Base-by-base conservation (phyloP, 306 rosid genomes). In the Luffa aegyptiaca region DNA sequence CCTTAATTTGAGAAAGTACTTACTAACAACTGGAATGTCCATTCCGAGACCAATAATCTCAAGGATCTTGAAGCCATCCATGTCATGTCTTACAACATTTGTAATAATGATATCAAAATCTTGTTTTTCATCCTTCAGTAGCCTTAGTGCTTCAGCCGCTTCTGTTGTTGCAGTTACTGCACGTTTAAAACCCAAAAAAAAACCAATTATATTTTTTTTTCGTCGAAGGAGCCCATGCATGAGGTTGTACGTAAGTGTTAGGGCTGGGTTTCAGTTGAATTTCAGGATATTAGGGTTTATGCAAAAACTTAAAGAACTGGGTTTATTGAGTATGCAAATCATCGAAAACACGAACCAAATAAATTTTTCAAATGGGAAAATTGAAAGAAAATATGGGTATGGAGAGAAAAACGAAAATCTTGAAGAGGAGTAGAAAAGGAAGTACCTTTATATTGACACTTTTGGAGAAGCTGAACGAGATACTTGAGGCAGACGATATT, bases 101-200 rank as follows among this genome's bases (percentile, higher is more conserved):
- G 80, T 61, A 37, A 83, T 83, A 78, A 83, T 82, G 5, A 83
- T 78, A 58, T 83, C 80, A 21, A 83, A 83, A n/a, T 12, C 44
- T 13, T 76, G 39, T 10, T 75, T 53, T 1, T 66, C 33, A 12
- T 65, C 42, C 2, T 77, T 75, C 5, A 83, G 3, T 11, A 83
- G 37, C 5, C 49, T 42, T 36, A 83, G 21, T 13, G 86, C 86
- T 83, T 80, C 83, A 2, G 18, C 21, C 3, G 86, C 83, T 36
- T 55, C 14, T 1, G 83, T 80, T 18, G 81, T 75, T 44, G 74
- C 49, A 2, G 75, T 76, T 13, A 83, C 86, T 83, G 21, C 33
- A 44, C 0, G 9, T 70, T 18, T 0, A 3, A 39, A 8, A 18
- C 17, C 41, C 41, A 18, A 68, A 9, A n/a, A 6, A 7, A 16